A percentile compares a stretch with the other conserved stretches of the same genome.
phyloP scores from a whole-genome alignment of 306 rosid species.

The Hylodesmum podocarpum region DNA sequence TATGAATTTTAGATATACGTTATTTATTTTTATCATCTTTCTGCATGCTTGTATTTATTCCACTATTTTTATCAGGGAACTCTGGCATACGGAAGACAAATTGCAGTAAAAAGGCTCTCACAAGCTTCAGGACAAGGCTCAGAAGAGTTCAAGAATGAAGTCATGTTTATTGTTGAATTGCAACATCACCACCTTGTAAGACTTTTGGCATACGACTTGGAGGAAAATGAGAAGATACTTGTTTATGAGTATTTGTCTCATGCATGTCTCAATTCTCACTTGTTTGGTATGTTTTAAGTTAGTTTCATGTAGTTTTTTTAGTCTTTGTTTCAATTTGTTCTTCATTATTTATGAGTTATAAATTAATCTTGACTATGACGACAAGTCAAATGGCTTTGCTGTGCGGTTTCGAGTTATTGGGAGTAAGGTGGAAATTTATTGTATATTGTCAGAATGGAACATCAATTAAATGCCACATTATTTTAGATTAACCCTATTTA shows the following conservation, averaged over 20 bases:
- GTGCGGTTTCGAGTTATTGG: no score
- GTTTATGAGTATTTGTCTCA: background rate
- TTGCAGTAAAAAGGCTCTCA: slow-evolving; percentile 60
- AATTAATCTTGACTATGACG: no score
- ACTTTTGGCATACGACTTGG: slow-evolving; percentile 51
- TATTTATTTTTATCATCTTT: no score
- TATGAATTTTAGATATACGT: no score
- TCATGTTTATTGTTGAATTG: slow-evolving; percentile 22
- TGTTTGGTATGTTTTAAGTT: slow-evolving; percentile 37
- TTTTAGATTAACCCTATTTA: no score
- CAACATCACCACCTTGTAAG: slow-evolving; percentile 56
- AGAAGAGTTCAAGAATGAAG: slow-evolving; percentile 41
- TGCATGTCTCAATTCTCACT: slow-evolving; percentile 7
- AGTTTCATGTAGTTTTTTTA: background rate
- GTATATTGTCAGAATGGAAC: no score
- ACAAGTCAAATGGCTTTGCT: no score
- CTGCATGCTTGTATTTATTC: no score
- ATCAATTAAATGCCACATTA: no score
- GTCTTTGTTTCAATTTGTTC: no score
- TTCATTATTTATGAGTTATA: no score
- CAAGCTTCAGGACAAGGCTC: slow-evolving; percentile 48
- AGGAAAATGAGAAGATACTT: slow-evolving; percentile 47
- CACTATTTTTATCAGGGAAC: slow-evolving; percentile 37
- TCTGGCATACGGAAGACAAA: slow-evolving; percentile 46
- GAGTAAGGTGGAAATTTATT: no score